Evolutionary conservation across 2,329 filamentous ascomycete species (phyloP), one percentile per base, ranked within the genome.

Genomic region (Cercospora sp.): DNA sequence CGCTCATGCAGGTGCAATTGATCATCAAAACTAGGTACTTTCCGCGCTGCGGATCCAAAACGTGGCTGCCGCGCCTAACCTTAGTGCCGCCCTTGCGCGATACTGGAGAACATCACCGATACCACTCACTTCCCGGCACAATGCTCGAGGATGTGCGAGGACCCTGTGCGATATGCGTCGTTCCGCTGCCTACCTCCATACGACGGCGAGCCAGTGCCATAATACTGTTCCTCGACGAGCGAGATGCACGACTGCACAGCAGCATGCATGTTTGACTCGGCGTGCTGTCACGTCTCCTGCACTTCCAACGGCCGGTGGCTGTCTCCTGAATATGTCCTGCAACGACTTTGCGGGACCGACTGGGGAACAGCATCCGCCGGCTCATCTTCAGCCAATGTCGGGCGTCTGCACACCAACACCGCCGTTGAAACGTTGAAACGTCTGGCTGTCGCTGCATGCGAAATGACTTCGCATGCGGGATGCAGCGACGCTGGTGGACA

Each of bases 21-120:
- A 57, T 26, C 24, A 24, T n/a, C 24, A 10, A 24, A 57, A 57
- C 53, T 57, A 57, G 53, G 24, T 16, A n/a, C 24, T 24, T 57
- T 32, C 53, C 24, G 53, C 21, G n/a, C n/a, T 57, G 53, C 53
- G 28, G 53, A 57, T 57, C n/a, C 45, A 63, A 63, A 63, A 63
- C 61, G 62, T 65, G 62, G 51, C 55, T 58, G 62, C 61, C 40
- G 61, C n/a, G 24, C 61, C 18, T 49, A 59, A 43, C 51, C 62
- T 45, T 58, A 45, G 37, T 45, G n/a, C 59, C 13, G 26, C 16
- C 55, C 28, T 21, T 21, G 28, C 16, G 26, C 26, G 55, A 32
- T 32, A 58, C 55, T 24, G 49, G 49, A 53, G 18, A 53, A 53
- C 49, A 28, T 53, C 49, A 40, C 16, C 16, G 37, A 40, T 53